Evolutionary conservation across 257 asterid genomes (phyloP), one percentile per base, ranked within the genome.

Genomic region (Nicotiana knightiana): DNA sequence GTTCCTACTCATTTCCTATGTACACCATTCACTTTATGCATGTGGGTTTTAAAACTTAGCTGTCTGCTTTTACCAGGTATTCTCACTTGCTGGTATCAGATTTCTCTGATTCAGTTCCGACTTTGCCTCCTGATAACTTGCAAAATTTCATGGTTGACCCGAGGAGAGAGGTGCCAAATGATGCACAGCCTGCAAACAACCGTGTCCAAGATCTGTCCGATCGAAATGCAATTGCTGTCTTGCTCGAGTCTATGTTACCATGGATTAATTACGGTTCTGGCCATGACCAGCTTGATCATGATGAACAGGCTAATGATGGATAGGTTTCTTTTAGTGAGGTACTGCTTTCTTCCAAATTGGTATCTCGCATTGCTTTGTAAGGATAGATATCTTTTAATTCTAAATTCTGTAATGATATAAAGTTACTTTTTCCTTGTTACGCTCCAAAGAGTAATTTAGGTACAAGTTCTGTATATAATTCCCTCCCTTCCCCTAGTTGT

Each of bases 101-200:
- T 77, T 96, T 93, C 88, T 92, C 97, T 7, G 99, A 96, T 89
- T 76, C 96, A 6, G 85, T 87, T 85, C 94, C 97, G 21, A 91
- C 97, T 33, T 85, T 96, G 96, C 98, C 99, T n/a, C 98, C 98
- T 37, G 99, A 93, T 58, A 87, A 92, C 88, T 83, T 93, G 91
- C 99, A 95, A 65, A 92, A 93, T 37, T 92, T 96, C 80, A 86
- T 93, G 70, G 92, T 88, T 37, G 94, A 91, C 77, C 94, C 88
- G 28, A 90, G 95, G 84, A 70, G 83, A 87, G 97, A 84, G 64
- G 55, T 85, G n/a, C 91, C 87, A 71, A 87, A 86, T 37, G 88
- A 83, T 51, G 89, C 83, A 32, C 90, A 84, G 39, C 82, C 79
- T 46, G 82, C 71, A 66, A 82, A 84, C 81, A 71, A 82, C 28